Percentiles rank a stretch among this genome's conserved stretches.
Conservation (phyloP, 345 rosid genomes). For the Noccaea bulbosa region DNA sequence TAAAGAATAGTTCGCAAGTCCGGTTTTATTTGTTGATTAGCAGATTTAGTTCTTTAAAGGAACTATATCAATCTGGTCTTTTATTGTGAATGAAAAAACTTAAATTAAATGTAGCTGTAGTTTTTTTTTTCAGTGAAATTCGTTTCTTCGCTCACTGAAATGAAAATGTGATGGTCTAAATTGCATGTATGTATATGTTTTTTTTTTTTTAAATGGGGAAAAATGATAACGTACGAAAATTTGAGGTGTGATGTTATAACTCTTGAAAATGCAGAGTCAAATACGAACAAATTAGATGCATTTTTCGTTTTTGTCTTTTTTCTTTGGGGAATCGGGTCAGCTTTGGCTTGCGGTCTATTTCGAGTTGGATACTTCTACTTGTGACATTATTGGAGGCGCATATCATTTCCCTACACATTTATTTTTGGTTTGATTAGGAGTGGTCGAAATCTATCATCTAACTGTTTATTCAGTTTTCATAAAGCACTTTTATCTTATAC, state of each 20-base stretch:
- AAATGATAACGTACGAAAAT: not conserved
- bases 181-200: too few relatives aligned
- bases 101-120: not conserved
- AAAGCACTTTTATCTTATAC: too few relatives aligned
- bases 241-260: slow-evolving; percentile 12
- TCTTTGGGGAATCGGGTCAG: slow-evolving; percentile 15
- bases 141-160: not conserved
- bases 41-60: not conserved
- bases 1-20: not conserved
- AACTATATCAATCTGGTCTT: not conserved
- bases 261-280: not conserved
- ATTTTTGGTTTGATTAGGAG: not conserved
- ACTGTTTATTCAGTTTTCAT: not conserved
- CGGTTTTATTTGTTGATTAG: not conserved
- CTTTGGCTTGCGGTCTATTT: slow-evolving; percentile 35
- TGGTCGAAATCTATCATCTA: not conserved
- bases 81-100: not conserved
- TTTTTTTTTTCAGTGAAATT: not conserved
- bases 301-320: not conserved
- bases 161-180: too few relatives aligned
- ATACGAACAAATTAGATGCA: not conserved
- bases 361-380: slow-evolving; percentile 38
- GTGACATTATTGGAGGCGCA: slow-evolving; percentile 29
- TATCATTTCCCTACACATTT: slow-evolving; percentile 5
- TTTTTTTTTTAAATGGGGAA: too few relatives aligned